Evolutionary conservation across 805 yeast genomes (phyloP).

Genomic region (Isabelozyma heimii): DNA sequence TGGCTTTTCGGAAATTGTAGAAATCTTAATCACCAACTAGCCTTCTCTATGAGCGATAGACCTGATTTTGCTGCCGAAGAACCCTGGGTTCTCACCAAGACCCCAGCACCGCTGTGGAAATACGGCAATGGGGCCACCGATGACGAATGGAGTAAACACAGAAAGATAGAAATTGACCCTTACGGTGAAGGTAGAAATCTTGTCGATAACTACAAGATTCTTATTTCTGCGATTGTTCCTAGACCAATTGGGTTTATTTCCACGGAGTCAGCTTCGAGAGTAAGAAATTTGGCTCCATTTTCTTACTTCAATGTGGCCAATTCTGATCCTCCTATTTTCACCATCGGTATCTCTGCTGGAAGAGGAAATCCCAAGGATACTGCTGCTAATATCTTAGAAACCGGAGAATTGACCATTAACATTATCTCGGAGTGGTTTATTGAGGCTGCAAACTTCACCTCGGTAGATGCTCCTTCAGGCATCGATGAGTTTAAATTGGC

Average conservation of each 20-base stretch:
- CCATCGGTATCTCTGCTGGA: slow-evolving; percentile 46
- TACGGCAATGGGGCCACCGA: slow-evolving; percentile 47
- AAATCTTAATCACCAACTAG: too few species aligned
- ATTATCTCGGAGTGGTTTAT: slow-evolving; percentile 61
- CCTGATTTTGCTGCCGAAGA: not conserved
- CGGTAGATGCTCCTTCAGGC: slow-evolving; percentile 45
- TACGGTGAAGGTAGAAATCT: slow-evolving; percentile 36
- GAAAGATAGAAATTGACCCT: slow-evolving; percentile 51
- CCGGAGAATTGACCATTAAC: slow-evolving; percentile 54
- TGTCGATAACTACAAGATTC: slow-evolving; percentile 46
- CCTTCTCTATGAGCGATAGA: not conserved
- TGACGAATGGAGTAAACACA: slow-evolving; percentile 42
- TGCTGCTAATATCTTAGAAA: slow-evolving; percentile 44
- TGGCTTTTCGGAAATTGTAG: too few species aligned
- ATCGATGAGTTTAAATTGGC: slow-evolving; percentile 55
- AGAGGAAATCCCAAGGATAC: slow-evolving; percentile 47
- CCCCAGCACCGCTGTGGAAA: slow-evolving; percentile 36
- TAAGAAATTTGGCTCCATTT: slow-evolving; percentile 56
- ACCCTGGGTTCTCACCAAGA: slow-evolving; percentile 18
- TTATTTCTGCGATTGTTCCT: slow-evolving; percentile 54
- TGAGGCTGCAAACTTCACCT: slow-evolving; percentile 58
- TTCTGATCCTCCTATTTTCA: slow-evolving; percentile 59
- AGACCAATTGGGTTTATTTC: slow-evolving; percentile 62
- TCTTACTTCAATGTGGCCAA: slow-evolving; percentile 49
- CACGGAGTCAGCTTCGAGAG: slow-evolving; percentile 42